Evolutionary conservation across 2,329 filamentous ascomycete genomes (phyloP), one percentile per base, ranked within the genome.

Genomic region (Neopestalotiopsis sp.): DNA sequence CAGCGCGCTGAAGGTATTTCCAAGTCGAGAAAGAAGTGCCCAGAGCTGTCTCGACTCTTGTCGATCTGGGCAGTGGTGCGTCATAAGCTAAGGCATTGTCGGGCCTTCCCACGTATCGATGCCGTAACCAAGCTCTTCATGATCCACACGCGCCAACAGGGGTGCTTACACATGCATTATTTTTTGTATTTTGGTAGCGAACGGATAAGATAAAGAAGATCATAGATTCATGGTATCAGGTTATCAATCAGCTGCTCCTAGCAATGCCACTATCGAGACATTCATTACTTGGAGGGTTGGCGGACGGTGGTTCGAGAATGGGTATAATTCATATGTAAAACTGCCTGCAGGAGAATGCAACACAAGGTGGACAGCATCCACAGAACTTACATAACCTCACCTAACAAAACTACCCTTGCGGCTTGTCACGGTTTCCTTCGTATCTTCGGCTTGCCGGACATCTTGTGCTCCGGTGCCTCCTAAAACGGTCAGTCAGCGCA

Each of bases 41-140:
- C 20, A 20, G 45, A 53, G 45, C 45, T 53, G 45, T 53, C 45
- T 24, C 45, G 45, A 53, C 45, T 53, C 30, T 65, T 65, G 34
- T 65, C 63, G 63, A 58, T 58, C 63, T 57, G 42, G 63, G 63
- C n/a, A 66, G 28, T 56, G 34, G 34, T 66, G 63, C 63, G 63
- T 66, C 63, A 66, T 66, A 66, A 64, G 61, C 61, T 64, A 64
- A 32, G 14, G 14, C 20, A 49, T 49, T 20, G 42, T 66, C 63
- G 45, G 63, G 42, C 63, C 63, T 58, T 56, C 49, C 62, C 63
- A 66, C 45, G 49, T 56, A 58, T 24, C 53, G 34, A 58, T 66
- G 49, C 63, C 40, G 63, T 66, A 66, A 66, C 63, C 24, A 66
- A 66, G 63, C 63, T 66, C 12, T 58, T 24, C 12, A 28, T 56